phyloP scores from a whole-genome alignment of 352 stramenopile genomes.

The Elongisporangium undulatum region DNA sequence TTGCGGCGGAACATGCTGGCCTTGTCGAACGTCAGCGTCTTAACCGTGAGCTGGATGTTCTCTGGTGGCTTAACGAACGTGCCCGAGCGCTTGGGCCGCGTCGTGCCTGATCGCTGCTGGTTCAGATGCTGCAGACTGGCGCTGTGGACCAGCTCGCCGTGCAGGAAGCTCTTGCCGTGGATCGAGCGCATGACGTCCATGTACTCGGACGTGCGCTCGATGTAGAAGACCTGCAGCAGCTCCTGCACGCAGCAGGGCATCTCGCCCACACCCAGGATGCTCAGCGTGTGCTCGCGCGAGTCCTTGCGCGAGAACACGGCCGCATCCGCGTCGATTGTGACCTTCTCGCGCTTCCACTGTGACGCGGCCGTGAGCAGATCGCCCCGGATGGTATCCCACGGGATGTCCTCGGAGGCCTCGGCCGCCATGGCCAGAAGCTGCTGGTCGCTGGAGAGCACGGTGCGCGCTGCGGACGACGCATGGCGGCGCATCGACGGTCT shows the following conservation, averaged over 20 bases:
- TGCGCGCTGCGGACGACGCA: background rate
- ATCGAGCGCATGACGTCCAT: conserved; percentile 32
- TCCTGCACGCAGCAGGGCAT: conserved; percentile 35
- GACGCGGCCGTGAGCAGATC: conserved; percentile 22
- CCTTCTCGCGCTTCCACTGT: conserved; percentile 20
- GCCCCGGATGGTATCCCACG: conserved; percentile 31
- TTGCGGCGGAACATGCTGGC: conserved; percentile 27
- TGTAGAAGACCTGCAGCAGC: conserved; percentile 29
- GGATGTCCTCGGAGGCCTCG: conserved; percentile 17
- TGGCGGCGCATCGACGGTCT: too few species aligned
- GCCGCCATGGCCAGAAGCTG: conserved; percentile 28
- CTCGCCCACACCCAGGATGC: conserved; percentile 20
- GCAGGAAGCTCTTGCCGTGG: conserved; percentile 25
- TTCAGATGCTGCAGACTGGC: conserved; percentile 14
- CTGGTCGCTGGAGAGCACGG: conserved; percentile 28
- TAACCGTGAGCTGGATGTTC: conserved; percentile 22
- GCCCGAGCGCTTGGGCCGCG: conserved; percentile 1
- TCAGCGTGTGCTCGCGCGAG: conserved; percentile 20
- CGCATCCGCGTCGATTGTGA: conserved; percentile 11
- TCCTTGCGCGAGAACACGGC: conserved; percentile 12
- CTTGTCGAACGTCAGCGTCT: conserved; percentile 32
- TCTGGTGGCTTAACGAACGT: conserved; percentile 13
- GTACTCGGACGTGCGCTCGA: conserved; percentile 18
- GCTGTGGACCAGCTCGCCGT: conserved; percentile 27
- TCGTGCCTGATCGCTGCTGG: background rate